phyloP scores from a whole-genome alignment of 2,329 filamentous ascomycete genomes.

The Periglandula ipomoeae region DNA sequence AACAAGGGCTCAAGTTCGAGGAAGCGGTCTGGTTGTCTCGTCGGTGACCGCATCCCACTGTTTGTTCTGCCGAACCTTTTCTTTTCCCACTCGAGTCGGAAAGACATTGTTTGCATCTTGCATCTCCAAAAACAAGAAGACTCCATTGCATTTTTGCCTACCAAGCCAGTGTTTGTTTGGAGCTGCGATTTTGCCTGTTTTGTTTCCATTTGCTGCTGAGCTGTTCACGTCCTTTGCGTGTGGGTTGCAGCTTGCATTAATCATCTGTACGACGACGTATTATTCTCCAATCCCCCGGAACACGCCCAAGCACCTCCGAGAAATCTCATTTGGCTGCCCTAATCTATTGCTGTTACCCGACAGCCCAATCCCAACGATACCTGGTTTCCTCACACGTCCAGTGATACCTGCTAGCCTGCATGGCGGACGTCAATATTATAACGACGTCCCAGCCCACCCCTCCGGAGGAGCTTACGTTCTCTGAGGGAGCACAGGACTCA shows the following conservation, averaged over 20 bases:
- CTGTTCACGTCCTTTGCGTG: not conserved
- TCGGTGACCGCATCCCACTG: conserved; percentile 21
- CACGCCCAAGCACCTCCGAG: conserved; percentile 12
- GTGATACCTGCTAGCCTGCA: conserved; percentile 14
- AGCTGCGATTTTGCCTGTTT: not conserved
- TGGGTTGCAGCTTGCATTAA: conserved; percentile 7
- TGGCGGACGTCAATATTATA: conserved; percentile 26
- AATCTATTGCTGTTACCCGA: conserved; percentile 19
- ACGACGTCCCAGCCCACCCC: conserved; percentile 19
- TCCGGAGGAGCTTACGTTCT: conserved; percentile 12
- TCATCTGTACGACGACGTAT: conserved; percentile 7
- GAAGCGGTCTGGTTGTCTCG: conserved; percentile 10
- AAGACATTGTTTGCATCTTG: not conserved
- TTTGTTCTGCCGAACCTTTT: conserved; percentile 17
- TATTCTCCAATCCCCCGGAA: conserved; percentile 2
- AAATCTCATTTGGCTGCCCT: conserved; percentile 9
- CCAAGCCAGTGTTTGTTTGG: conserved; percentile 6
- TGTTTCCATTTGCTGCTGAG: conserved; percentile 3
- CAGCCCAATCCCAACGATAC: conserved; percentile 20
- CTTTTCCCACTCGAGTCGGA: not conserved
- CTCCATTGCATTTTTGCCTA: conserved; percentile 7
- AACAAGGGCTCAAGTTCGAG: conserved; percentile 4
- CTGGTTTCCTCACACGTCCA: not conserved
- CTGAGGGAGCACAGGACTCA: conserved; percentile 17
- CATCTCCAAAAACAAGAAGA: conserved; percentile 8